Evolutionary conservation across 192 early-diverging fungal genomes (phyloP).

Genomic region (Obelidium mucronatum): DNA sequence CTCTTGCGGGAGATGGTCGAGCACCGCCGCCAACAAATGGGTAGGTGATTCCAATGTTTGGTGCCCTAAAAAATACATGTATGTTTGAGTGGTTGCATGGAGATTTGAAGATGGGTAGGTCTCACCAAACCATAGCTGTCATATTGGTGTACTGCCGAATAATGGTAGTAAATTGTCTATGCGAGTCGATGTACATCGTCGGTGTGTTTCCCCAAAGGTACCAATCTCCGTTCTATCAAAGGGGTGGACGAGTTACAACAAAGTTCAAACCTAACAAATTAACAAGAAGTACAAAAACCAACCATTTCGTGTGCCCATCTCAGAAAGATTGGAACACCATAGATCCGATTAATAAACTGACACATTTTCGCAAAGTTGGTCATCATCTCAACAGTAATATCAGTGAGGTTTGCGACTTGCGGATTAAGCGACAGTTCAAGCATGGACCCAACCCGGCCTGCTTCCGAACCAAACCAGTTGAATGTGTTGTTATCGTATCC

Average conservation of each 20-base stretch:
- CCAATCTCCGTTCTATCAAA: slow-evolving; percentile 33
- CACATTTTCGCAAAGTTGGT: slow-evolving; percentile 39
- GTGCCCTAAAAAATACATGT: too few relatives aligned
- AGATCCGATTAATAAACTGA: slow-evolving; percentile 36
- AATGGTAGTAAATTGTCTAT: slow-evolving; percentile 36
- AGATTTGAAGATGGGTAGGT: not conserved
- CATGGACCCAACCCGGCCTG: slow-evolving; percentile 40
- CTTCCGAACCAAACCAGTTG: slow-evolving; percentile 51
- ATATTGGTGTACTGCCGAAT: slow-evolving; percentile 49
- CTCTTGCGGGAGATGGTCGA: not conserved
- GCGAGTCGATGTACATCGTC: slow-evolving; percentile 29
- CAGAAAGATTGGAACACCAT: slow-evolving; percentile 53
- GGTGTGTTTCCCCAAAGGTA: slow-evolving; percentile 44
- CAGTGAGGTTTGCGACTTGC: slow-evolving; percentile 11
- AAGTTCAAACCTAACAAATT: not conserved
- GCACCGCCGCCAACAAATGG: slow-evolving; percentile 43
- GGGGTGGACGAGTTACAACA: not conserved
- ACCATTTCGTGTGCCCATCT: slow-evolving; percentile 61
- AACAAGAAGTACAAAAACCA: slow-evolving; percentile 35
- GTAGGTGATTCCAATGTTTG: slow-evolving; percentile 56
- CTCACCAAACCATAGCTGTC: slow-evolving; percentile 41
- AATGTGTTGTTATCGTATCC: slow-evolving; percentile 34
- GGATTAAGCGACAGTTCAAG: slow-evolving; percentile 49
- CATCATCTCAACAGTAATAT: slow-evolving; percentile 37
- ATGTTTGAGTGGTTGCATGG: slow-evolving; percentile 39